These are phyloP conservation scores for Oryza glumipatula DNA, from an alignment of 176 grass and related monocot genomes.

Conservation along the genomic window DNA sequence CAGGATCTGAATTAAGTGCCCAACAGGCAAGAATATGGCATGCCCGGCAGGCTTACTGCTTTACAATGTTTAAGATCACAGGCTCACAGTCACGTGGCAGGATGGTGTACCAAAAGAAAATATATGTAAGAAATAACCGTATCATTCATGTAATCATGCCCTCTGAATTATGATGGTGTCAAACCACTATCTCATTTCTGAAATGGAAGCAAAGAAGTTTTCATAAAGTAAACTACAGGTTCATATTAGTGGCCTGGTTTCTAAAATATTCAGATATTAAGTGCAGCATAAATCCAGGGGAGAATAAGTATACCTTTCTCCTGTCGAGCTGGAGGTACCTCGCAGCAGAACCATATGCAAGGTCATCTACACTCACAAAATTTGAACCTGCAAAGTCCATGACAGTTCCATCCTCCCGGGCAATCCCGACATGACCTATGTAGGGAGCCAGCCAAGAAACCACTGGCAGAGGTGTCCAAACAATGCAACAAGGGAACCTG, in stretches of 20 bases:
- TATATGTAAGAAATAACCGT: not conserved
- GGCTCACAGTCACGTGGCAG: not conserved
- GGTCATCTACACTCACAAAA: conserved; percentile 60
- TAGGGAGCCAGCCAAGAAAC: conserved; percentile 85
- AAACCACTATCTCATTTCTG: not conserved
- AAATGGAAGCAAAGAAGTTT: conserved; percentile 19
- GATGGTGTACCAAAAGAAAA: not conserved
- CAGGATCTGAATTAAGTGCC: not conserved
- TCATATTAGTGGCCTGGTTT: not conserved
- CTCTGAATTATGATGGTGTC: not conserved
- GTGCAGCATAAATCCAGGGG: not conserved
- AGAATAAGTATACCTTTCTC: conserved; percentile 46
- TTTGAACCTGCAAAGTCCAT: conserved; percentile 76
- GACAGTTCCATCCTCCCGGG: conserved; percentile 65
- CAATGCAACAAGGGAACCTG: conserved; percentile 78
- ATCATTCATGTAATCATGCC: not conserved
- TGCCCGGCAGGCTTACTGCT: not conserved
- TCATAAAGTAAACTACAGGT: not conserved
- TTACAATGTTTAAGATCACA: not conserved
- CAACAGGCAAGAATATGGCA: not conserved
- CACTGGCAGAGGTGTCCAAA: conserved; percentile 78
- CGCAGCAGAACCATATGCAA: conserved; percentile 71
- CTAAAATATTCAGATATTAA: not conserved
- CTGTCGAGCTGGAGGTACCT: conserved; percentile 76
- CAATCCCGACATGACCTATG: conserved; percentile 83